Conservation (phyloP, 306 rosid species). For the Psophocarpus tetragonolobus region DNA sequence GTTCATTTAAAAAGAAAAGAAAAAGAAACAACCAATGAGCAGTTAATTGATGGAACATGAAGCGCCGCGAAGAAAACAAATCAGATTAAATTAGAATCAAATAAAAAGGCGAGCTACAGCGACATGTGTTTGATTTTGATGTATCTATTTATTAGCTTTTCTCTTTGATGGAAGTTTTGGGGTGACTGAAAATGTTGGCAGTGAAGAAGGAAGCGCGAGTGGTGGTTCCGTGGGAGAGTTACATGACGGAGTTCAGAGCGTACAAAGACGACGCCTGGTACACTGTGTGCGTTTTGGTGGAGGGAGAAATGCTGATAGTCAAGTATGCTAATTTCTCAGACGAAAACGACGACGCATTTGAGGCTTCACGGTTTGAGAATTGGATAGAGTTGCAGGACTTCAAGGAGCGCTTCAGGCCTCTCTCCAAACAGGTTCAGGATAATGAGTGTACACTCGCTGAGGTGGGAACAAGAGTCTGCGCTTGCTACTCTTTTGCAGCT, state of each 20-base stretch:
- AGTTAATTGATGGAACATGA: too few species aligned
- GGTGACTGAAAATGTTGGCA: background rate
- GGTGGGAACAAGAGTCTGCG: slow-evolving; percentile 32
- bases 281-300: background rate
- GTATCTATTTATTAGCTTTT: too few species aligned
- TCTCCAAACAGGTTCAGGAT: slow-evolving; percentile 45
- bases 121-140: too few species aligned
- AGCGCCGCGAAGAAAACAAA: too few species aligned
- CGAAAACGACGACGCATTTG: background rate
- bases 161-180: too few species aligned
- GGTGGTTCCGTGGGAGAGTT: background rate
- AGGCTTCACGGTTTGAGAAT: background rate
- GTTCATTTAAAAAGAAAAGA: too few species aligned
- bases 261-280: slow-evolving; percentile 48
- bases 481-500: background rate
- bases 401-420: slow-evolving; percentile 30
- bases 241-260: slow-evolving; percentile 29
- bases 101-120: too few species aligned
- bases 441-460: background rate
- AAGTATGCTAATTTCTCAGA: background rate
- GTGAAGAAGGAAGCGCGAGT: background rate
- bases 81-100: too few species aligned
- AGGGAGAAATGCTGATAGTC: background rate
- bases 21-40: too few species aligned
- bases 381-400: background rate